A percentile compares a stretch with the other conserved stretches of the same genome.
Conservation (phyloP, 78 protist species). For the Trichosphaerium sp. region DNA sequence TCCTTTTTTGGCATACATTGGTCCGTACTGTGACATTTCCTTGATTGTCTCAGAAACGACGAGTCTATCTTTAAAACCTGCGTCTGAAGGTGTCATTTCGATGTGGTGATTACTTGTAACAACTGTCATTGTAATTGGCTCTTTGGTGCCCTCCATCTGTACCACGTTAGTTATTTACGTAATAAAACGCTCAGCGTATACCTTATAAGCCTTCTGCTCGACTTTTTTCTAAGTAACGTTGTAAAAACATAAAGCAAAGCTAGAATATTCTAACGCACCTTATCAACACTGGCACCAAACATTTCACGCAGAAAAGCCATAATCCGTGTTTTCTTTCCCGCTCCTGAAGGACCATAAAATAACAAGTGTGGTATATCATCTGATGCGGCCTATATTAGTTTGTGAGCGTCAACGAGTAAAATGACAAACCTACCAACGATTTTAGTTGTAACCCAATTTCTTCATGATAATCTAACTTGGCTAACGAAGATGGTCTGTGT, state of each 20-base stretch:
- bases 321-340: constrained; percentile 94
- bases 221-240: background rate
- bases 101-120: constrained; percentile 72
- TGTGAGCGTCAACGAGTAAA: background rate
- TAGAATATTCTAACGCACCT: background rate
- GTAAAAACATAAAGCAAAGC: background rate
- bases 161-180: background rate
- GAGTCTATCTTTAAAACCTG: constrained; percentile 74
- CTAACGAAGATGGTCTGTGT: constrained; percentile 83
- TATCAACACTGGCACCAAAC: constrained; percentile 75
- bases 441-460: constrained; percentile 41
- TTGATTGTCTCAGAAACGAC: constrained; percentile 87
- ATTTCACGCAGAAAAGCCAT: constrained; percentile 74
- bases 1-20: constrained; percentile 53
- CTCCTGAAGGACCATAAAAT: constrained; percentile 95
- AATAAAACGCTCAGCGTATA: too few relatives aligned
- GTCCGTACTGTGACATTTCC: constrained; percentile 85
- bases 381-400: background rate
- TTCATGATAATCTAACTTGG: constrained; percentile 46
- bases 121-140: constrained; percentile 57
- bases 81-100: constrained; percentile 92
- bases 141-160: background rate
- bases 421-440: constrained; percentile 28
- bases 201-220: background rate
- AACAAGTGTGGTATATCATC: constrained; percentile 91